Evolutionary conservation across 495 filamentous ascomycete species (phyloP).

Genomic region (Astrothelium macrocarpum): DNA sequence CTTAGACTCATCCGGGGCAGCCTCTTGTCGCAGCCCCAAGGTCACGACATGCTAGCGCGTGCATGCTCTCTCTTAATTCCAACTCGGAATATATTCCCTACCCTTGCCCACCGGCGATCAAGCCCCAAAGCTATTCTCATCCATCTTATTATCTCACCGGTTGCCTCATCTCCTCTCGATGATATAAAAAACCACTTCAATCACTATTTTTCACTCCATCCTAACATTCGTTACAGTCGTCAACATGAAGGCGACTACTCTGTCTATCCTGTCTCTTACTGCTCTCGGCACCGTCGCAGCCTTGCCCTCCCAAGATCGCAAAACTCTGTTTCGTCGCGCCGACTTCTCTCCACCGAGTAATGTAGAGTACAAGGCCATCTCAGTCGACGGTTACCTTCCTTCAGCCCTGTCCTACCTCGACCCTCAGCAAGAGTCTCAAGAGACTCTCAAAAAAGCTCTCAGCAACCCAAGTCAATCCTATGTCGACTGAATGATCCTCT

Average conservation of each 20-base stretch:
- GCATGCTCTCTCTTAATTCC: background rate
- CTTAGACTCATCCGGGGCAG: background rate
- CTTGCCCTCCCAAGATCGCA: background rate
- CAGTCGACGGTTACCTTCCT: background rate
- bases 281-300: background rate
- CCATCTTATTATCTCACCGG: too few species aligned
- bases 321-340: background rate
- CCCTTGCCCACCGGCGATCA: too few species aligned
- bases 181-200: too few species aligned
- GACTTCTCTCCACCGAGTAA: background rate
- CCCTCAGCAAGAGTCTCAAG: background rate
- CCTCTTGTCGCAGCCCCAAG: background rate
- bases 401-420: background rate
- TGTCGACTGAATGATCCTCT: background rate
- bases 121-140: too few species aligned
- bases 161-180: too few species aligned
- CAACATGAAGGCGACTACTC: background rate
- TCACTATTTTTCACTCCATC: too few species aligned
- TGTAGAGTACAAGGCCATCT: background rate
- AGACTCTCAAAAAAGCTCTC: constrained; percentile 2
- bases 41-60: constrained; percentile 2
- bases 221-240: too few species aligned
- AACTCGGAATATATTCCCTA: too few species aligned
- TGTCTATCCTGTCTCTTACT: background rate
- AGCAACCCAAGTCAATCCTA: constrained; percentile 1